These are phyloP conservation scores for Astrothelium macrocarpum DNA, from an alignment of 495 filamentous ascomycete genomes.

Conservation along the genomic window DNA sequence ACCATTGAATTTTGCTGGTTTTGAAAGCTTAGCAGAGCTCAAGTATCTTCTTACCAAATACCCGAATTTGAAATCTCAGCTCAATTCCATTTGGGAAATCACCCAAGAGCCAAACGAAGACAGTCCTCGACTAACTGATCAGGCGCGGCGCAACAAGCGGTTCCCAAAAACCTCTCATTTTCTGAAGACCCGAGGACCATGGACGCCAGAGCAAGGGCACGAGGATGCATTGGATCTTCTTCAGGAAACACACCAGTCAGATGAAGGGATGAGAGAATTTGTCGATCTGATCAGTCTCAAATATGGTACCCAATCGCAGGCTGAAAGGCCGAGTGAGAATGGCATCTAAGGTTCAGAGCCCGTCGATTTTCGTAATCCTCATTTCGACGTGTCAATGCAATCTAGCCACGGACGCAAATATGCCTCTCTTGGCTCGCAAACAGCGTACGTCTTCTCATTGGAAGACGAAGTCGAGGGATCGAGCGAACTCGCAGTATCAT, in stretches of 20 bases:
- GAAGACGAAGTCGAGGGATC: not conserved
- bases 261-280: constrained; percentile 26
- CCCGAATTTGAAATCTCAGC: constrained; percentile 22
- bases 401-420: not conserved
- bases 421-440: too few relatives aligned
- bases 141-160: constrained; percentile 37
- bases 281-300: constrained; percentile 19
- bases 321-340: not conserved
- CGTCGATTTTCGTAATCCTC: not conserved
- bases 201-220: constrained; percentile 30
- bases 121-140: constrained; percentile 6
- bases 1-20: constrained; percentile 22
- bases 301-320: constrained; percentile 7
- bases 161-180: constrained; percentile 27
- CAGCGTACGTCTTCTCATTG: not conserved
- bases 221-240: constrained; percentile 22
- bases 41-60: constrained; percentile 21
- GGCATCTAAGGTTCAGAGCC: not conserved
- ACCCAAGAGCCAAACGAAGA: constrained; percentile 27
- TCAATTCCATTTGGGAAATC: constrained; percentile 24
- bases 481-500: too few relatives aligned
- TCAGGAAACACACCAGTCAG: constrained; percentile 16
- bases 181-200: constrained; percentile 7
- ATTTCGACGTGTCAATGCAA: not conserved
- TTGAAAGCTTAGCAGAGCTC: constrained; percentile 24